Evolutionary conservation across 2,329 filamentous ascomycete genomes (phyloP), one percentile per base, ranked within the genome.

Genomic region (Fusarium sp.): DNA sequence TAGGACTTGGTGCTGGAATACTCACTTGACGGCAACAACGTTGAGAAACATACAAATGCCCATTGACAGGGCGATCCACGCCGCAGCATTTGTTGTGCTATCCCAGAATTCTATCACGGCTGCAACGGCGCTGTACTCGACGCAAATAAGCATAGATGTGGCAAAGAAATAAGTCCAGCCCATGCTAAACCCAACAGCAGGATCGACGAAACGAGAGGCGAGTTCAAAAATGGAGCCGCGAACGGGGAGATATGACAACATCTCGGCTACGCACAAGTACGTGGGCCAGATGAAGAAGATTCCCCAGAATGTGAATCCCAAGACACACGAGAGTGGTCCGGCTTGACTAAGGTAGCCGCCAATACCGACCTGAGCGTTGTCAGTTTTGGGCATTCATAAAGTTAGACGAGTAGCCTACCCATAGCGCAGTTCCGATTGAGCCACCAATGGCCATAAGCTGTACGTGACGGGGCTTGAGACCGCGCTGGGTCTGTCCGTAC

Each of bases 241-340:
- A 56, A 88, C 79, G 3, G 86, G 87, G 24, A 88, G 79, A 66
- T 86, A 87, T 18, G 86, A 83, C 53, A 83, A 83, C 84, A 89
- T 87, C 77, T 89, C 87, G 58, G 85, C 86, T 27, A 88, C 81
- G 68, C 79, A 82, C 62, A 84, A 71, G 77, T 82, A 80, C 60
- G 77, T 73, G 15, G 81, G 82, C 81, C 80, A 84, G 70, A 82
- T 78, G 76, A 80, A 83, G 64, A 79, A 76, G 27, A 80, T 55
- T 34, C 81, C 81, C 81, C 80, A 83, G 74, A 82, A 77, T 43
- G 81, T 71, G 69, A 83, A 84, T 12, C 81, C 82, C 43, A 84
- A 77, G 29, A 84, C 45, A 16, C 83, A 77, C 8, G 81, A 82
- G 48, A 84, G 75, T 3, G 82, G 82, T n/a, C 82, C 82, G 29